These are phyloP conservation scores for Truncatella angustata DNA, from an alignment of 2,329 filamentous ascomycete species.

Conservation along the genomic window DNA sequence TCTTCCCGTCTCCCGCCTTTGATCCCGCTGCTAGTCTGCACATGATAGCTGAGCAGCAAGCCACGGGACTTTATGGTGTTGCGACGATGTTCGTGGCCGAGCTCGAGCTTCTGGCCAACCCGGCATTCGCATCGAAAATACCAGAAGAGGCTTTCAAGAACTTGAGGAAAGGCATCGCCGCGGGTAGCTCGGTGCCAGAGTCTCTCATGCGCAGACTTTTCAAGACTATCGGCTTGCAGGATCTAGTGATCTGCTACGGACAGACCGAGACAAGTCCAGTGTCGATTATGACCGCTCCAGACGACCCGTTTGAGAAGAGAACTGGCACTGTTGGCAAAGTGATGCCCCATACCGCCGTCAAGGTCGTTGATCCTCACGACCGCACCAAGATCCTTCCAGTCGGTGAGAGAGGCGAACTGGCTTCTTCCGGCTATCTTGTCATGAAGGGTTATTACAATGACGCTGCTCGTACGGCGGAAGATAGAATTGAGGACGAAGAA, in stretches of 20 bases:
- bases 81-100: slow-evolving; percentile 93
- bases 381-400: slow-evolving; percentile 57
- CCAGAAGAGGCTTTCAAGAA: slow-evolving; percentile 29
- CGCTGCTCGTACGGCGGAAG: slow-evolving; percentile 64
- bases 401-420: slow-evolving; percentile 74
- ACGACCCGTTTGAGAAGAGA: slow-evolving; percentile 71
- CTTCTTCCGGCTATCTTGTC: slow-evolving; percentile 78
- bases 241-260: slow-evolving; percentile 92
- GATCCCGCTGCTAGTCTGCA: slow-evolving; percentile 70
- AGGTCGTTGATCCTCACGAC: slow-evolving; percentile 72
- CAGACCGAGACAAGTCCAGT: slow-evolving; percentile 90
- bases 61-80: slow-evolving; percentile 78
- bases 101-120: slow-evolving; percentile 68
- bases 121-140: slow-evolving; percentile 25
- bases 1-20: slow-evolving; percentile 86
- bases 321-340: slow-evolving; percentile 75
- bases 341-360: slow-evolving; percentile 75
- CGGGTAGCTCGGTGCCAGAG: slow-evolving; percentile 80
- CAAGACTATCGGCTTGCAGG: slow-evolving; percentile 68
- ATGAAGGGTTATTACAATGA: slow-evolving; percentile 94
- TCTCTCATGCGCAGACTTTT: slow-evolving; percentile 78
- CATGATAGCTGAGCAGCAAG: slow-evolving; percentile 51
- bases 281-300: slow-evolving; percentile 76
- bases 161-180: slow-evolving; percentile 86
- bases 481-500: slow-evolving; percentile 38